Conservation (phyloP, 768 basidiomycete species). For the Termitomyces sp. region DNA sequence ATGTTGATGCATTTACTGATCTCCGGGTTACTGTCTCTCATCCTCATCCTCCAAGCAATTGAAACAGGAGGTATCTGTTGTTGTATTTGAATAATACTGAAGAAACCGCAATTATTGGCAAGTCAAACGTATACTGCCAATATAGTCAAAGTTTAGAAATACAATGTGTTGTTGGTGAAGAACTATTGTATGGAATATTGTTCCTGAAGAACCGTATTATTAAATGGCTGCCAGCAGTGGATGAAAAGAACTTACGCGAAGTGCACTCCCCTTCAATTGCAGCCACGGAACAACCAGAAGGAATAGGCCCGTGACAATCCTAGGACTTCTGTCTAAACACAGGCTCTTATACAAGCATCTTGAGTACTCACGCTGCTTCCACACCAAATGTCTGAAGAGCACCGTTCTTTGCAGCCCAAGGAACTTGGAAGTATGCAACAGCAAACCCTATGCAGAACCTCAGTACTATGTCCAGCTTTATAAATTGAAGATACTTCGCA, state of each 20-base stretch:
- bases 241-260: conserved; percentile 31
- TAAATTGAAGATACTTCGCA: conserved; percentile 10
- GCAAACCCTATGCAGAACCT: conserved; percentile 36
- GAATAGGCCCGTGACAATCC: conserved; percentile 46
- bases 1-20: conserved; percentile 45
- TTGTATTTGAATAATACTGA: too few relatives aligned
- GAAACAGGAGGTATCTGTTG: background rate
- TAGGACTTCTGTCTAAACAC: conserved; percentile 11
- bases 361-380: conserved; percentile 48
- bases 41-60: conserved; percentile 18
- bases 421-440: conserved; percentile 63
- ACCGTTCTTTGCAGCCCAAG: conserved; percentile 56
- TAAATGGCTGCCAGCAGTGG: background rate
- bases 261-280: conserved; percentile 38
- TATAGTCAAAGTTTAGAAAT: background rate
- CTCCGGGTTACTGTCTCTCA: conserved; percentile 36
- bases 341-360: background rate
- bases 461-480: background rate
- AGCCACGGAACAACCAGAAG: conserved; percentile 44
- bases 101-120: too few relatives aligned
- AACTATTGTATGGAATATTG: conserved; percentile 9
- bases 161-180: background rate
- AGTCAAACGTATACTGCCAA: too few relatives aligned
- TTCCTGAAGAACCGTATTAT: background rate
- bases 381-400: conserved; percentile 57